These are phyloP conservation scores for Zygoascus sp. DNA, from an alignment of 1,139 yeast species.

Conservation along the genomic window DNA sequence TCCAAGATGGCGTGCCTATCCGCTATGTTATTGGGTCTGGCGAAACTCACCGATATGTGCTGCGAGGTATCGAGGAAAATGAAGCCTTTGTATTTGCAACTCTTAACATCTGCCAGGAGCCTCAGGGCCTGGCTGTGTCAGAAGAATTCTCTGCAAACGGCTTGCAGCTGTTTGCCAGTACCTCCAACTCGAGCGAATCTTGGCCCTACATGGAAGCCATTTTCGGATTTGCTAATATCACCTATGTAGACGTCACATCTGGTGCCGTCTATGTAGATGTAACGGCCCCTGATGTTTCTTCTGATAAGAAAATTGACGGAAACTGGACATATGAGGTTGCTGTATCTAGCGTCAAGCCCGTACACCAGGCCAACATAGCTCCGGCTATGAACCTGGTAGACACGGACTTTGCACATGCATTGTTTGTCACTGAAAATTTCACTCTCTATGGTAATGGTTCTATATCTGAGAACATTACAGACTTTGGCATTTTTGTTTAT, in stretches of 20 bases:
- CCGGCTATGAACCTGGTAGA: constrained; percentile 63
- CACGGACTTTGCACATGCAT: constrained; percentile 65
- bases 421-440: constrained; percentile 62
- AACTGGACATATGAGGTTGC: constrained; percentile 56
- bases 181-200: neutral
- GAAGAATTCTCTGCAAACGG: neutral
- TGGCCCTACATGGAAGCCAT: constrained; percentile 16
- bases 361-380: constrained; percentile 65
- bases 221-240: constrained; percentile 29
- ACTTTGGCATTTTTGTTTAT: constrained; percentile 32
- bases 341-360: constrained; percentile 59
- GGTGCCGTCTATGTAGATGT: constrained; percentile 20
- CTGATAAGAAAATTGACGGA: constrained; percentile 13
- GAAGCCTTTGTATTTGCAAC: constrained; percentile 20
- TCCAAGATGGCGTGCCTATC: constrained; percentile 21
- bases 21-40: constrained; percentile 29
- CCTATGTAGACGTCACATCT: constrained; percentile 17
- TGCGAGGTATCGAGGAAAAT: constrained; percentile 14
- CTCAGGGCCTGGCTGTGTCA: constrained; percentile 1
- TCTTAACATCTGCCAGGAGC: constrained; percentile 22
- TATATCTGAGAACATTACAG: constrained; percentile 21
- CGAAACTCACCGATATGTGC: constrained; percentile 27
- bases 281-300: constrained; percentile 20
- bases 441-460: constrained; percentile 30
- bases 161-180: constrained; percentile 19